Evolutionary conservation across 352 stramenopile genomes (phyloP), one percentile per base, ranked within the genome.

Genomic region (Phytophthora sp.): DNA sequence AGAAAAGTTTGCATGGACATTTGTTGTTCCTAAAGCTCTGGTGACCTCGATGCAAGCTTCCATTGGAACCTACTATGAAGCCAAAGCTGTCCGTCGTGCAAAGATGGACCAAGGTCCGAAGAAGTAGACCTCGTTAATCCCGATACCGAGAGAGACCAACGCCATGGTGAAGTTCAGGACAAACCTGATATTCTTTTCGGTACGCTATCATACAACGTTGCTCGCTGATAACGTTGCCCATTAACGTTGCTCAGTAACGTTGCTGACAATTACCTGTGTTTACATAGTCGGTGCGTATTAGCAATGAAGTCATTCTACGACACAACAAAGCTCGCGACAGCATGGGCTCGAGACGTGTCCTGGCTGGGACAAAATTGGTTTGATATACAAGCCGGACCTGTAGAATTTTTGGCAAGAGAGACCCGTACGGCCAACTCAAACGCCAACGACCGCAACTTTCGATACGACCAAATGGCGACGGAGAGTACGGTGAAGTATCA

Each of bases 241-340:
- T n/a, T n/a, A n/a, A n/a, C n/a, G n/a, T n/a, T n/a, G n/a, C n/a
- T n/a, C n/a, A n/a, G n/a, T n/a, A n/a, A n/a, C n/a, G n/a, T n/a
- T 38, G 31, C 12, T 16, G 31, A 16, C 31, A n/a, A 38, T n/a
- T 38, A 3, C 12, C 11, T 38, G 11, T 2, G 12, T 38, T 38
- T n/a, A 38, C 31, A 47, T 20, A 47, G 39, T 7, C 21, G 39
- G 7, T 20, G 6, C 8, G 20, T 29, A 3, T 7, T 29, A 27
- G 39, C 39, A 7, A 47, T 47, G 39, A 47, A 27, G 11, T 29
- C 39, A n/a, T 47, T 47, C 39, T 47, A 47, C 20, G 39, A 47
- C 1, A 11, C 7, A 2, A 29, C 11, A 24, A 27, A 47, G 11
- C 18, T 47, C 11, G 20, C 4, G 5, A 47, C 7, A 0, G 1